Base-by-base conservation (phyloP, 768 basidiomycete genomes). In the Leccinum truebloodii region DNA sequence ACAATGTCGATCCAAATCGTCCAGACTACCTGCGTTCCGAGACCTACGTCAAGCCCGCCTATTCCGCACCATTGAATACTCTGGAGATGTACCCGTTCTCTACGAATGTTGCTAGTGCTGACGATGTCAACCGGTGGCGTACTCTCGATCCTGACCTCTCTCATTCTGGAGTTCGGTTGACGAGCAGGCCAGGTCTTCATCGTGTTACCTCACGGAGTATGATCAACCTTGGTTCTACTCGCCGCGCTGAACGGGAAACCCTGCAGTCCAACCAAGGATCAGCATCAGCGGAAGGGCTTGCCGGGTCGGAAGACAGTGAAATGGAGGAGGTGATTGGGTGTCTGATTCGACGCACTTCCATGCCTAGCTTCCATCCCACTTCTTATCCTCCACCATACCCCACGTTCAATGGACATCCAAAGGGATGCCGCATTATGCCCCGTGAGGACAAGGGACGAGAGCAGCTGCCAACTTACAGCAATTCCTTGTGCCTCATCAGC, bases 371-470 rank as follows among this genome's bases (percentile, higher is more conserved):
- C 26, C 26, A 26, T 26, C 26, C 26, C 26, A 26, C 26, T 26
- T 26, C 26, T 26, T 26, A 26, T 26, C 26, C 26, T 26, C 26
- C 26, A 66, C 3, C 90, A 0, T 91, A 90, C 65, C 87, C 87
- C 9, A 64, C 77, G 8, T 83, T 83, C 67, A 59, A 68, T 26
- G 73, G 74, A 26, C 67, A 65, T 52, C 67, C 61, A 67, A 67
- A 54, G 44, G 68, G 61, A 37, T 41, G 62, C 55, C 35, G 65
- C 57, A 54, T 65, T 63, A 60, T 18, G 65, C 83, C 85, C 1
- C 78, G 80, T 10, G 89, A 90, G n/a, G 92, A 95, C 60, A 95
- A 96, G 70, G 96, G 93, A 9, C 75, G 66, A 52, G 96, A 99
- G 74, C 73, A 72, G 41, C 81, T 99, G 1, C 97, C 97, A 0